These are phyloP conservation scores for Lachnellula arida DNA, from an alignment of 2,329 filamentous ascomycete species.

Conservation along the genomic window DNA sequence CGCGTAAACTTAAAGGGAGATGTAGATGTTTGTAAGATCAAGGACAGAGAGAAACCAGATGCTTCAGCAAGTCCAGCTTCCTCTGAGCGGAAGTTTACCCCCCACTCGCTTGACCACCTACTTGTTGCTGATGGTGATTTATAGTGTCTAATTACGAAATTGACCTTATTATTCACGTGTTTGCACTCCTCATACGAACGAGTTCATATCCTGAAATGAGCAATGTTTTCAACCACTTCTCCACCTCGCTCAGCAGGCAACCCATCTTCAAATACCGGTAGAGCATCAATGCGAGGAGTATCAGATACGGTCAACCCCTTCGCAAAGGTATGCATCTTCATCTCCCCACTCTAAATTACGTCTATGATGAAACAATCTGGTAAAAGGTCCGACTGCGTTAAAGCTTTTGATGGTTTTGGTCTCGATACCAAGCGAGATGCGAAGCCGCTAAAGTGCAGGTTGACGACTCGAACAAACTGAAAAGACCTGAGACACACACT, in stretches of 20 bases:
- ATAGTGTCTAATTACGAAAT: too few relatives aligned
- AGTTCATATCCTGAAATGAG: background rate
- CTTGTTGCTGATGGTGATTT: too few relatives aligned
- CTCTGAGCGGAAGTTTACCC: background rate
- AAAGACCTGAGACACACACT: constrained; percentile 64
- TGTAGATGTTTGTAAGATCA: background rate
- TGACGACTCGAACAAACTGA: constrained; percentile 54
- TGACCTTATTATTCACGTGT: too few relatives aligned
- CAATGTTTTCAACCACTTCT: constrained; percentile 4
- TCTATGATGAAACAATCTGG: constrained; percentile 52
- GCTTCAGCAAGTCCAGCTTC: background rate
- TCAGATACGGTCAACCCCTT: background rate
- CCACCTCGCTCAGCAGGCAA: background rate
- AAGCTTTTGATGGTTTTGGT: constrained; percentile 42
- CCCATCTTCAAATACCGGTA: background rate
- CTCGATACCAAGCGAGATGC: constrained; percentile 11
- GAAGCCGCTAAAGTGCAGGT: constrained; percentile 33
- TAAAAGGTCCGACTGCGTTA: constrained; percentile 60
- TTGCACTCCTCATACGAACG: background rate
- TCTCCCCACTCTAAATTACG: background rate
- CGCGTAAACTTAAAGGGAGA: background rate
- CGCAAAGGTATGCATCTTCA: background rate
- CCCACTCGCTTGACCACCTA: too few relatives aligned
- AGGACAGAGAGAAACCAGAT: background rate
- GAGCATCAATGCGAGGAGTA: background rate